phyloP scores from a whole-genome alignment of 2,329 filamentous ascomycete species.

The Colletotrichum cordylinicola region DNA sequence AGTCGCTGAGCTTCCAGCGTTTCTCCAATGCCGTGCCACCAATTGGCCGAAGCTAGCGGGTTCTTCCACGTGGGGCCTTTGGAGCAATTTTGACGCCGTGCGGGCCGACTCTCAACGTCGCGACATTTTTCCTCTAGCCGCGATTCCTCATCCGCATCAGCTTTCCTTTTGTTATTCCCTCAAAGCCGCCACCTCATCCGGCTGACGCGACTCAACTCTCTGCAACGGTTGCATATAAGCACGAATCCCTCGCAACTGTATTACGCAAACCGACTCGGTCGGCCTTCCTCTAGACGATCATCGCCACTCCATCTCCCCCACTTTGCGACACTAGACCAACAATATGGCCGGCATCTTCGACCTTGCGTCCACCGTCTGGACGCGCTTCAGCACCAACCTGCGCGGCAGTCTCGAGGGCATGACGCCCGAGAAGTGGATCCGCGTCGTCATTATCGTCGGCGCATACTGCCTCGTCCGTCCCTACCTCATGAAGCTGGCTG shows the following conservation, averaged over 20 bases:
- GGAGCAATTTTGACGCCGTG: constrained; percentile 6
- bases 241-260: not conserved
- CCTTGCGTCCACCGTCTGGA: constrained; percentile 6
- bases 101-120: not conserved
- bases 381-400: constrained; percentile 48
- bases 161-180: not conserved
- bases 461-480: constrained; percentile 78
- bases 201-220: not conserved
- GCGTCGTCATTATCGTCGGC: constrained; percentile 74
- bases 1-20: not conserved
- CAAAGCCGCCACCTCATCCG: not conserved
- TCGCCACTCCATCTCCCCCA: not conserved
- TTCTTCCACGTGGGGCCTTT: constrained; percentile 9
- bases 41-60: constrained; percentile 1
- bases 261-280: not conserved
- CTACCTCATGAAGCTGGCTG: constrained; percentile 73
- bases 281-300: not conserved
- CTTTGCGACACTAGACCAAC: not conserved
- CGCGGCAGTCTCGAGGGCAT: constrained; percentile 54
- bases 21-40: not conserved
- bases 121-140: constrained; percentile 1
- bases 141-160: not conserved
- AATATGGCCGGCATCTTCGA: constrained; percentile 13
- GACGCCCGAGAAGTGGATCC: constrained; percentile 64
- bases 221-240: not conserved